A percentile compares a stretch with the other conserved stretches of the same genome.
Evolutionary conservation across 192 early-diverging fungal genomes (phyloP).

Genomic region (Geranomyces variabilis): DNA sequence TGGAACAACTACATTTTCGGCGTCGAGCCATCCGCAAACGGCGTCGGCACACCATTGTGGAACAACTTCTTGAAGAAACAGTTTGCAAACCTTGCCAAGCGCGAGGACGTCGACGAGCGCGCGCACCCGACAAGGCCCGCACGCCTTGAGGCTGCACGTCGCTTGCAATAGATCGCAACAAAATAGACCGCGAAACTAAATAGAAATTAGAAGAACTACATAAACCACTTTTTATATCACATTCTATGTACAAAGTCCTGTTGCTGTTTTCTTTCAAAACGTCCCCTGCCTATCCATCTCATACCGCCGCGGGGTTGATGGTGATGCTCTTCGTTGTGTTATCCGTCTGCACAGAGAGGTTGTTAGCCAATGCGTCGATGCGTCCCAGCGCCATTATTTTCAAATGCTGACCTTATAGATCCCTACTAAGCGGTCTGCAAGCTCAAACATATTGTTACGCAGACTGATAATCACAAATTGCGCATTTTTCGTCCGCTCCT

Average conservation of each 20-base stretch:
- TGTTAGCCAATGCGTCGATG: slow-evolving; percentile 6
- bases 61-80: background rate
- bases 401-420: slow-evolving; percentile 81
- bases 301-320: slow-evolving; percentile 56
- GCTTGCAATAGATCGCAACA: no score
- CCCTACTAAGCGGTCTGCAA: slow-evolving; percentile 96
- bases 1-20: slow-evolving; percentile 16
- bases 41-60: background rate
- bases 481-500: slow-evolving; percentile 93
- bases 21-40: slow-evolving; percentile 4
- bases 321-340: slow-evolving; percentile 84
- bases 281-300: no score
- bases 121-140: no score
- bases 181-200: no score
- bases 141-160: no score
- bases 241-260: no score
- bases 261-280: no score
- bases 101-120: background rate
- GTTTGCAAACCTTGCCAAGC: background rate
- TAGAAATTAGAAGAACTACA: no score
- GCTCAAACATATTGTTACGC: slow-evolving; percentile 99
- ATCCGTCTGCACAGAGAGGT: slow-evolving; percentile 61
- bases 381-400: slow-evolving; percentile 6
- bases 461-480: slow-evolving; percentile 99
- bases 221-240: no score